These are phyloP conservation scores for Davidsoniella australis DNA, from an alignment of 2,329 filamentous ascomycete genomes.

Conservation along the genomic window DNA sequence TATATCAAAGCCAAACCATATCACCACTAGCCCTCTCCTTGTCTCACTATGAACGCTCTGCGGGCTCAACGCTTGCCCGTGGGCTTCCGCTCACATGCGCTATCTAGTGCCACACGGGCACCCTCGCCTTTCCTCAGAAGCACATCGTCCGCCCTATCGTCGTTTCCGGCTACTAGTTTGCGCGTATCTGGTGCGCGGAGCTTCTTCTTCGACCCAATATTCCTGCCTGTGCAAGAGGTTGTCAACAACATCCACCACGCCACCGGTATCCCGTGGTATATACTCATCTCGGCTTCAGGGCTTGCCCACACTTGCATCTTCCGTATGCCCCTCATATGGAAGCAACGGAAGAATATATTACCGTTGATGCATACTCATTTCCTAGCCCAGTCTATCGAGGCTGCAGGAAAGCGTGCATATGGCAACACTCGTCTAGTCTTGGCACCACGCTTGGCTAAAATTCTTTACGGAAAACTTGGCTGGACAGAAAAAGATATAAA, in stretches of 20 bases:
- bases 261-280: slow-evolving; percentile 33
- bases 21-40: background rate
- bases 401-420: slow-evolving; percentile 15
- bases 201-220: slow-evolving; percentile 12
- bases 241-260: slow-evolving; percentile 27
- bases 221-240: slow-evolving; percentile 25
- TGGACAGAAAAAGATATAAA: slow-evolving; percentile 3
- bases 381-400: slow-evolving; percentile 17
- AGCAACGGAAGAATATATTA: slow-evolving; percentile 16
- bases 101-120: background rate
- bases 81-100: background rate
- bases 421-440: slow-evolving; percentile 18
- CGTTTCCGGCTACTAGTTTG: background rate
- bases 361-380: background rate
- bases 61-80: background rate
- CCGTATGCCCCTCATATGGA: slow-evolving; percentile 29
- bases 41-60: background rate
- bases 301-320: slow-evolving; percentile 27
- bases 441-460: background rate
- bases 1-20: no score
- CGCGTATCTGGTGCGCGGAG: slow-evolving; percentile 3
- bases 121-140: background rate
- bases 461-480: background rate
- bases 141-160: background rate
- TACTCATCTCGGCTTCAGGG: slow-evolving; percentile 36